These are phyloP conservation scores for Balamuthia mandrillaris DNA, from an alignment of 208 protist species.

Conservation along the genomic window DNA sequence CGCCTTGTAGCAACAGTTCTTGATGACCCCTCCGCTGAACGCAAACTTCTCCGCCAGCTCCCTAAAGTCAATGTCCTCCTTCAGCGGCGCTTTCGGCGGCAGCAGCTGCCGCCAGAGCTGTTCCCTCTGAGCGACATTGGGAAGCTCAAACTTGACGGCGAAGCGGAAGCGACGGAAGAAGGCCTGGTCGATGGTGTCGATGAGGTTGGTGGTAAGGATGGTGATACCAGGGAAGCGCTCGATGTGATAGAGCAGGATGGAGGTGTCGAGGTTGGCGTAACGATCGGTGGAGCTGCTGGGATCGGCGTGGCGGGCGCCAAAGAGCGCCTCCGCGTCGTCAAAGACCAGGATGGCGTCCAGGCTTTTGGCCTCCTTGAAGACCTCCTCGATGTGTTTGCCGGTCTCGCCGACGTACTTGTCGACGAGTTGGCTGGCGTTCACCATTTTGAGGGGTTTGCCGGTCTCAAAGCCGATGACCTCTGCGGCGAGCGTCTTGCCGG, in stretches of 20 bases:
- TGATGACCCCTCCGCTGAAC: background rate
- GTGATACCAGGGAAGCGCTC: background rate
- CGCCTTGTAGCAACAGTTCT: conserved; percentile 5
- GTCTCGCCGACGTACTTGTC: conserved; percentile 55
- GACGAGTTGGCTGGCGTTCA: conserved; percentile 44
- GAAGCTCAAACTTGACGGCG: conserved; percentile 2
- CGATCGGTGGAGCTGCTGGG: background rate
- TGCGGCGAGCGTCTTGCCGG: conserved; percentile 45
- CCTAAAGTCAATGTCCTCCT: conserved; percentile 10
- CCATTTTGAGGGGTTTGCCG: conserved; percentile 31
- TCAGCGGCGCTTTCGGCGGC: background rate
- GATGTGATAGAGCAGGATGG: background rate
- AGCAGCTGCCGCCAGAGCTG: conserved; percentile 19
- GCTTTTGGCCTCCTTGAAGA: conserved; percentile 50
- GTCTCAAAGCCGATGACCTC: conserved; percentile 43
- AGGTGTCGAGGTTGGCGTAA: background rate
- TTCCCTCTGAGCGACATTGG: background rate
- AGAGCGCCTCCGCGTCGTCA: conserved; percentile 54
- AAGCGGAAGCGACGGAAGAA: conserved; percentile 24
- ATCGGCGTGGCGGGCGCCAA: background rate
- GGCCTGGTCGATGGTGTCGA: background rate
- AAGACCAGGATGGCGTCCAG: conserved; percentile 57
- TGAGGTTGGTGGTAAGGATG: background rate
- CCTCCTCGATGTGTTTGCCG: conserved; percentile 51
- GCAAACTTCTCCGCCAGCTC: background rate